Evolutionary conservation across 441 rosid genomes (phyloP).

Genomic region (Eruca vesicaria): DNA sequence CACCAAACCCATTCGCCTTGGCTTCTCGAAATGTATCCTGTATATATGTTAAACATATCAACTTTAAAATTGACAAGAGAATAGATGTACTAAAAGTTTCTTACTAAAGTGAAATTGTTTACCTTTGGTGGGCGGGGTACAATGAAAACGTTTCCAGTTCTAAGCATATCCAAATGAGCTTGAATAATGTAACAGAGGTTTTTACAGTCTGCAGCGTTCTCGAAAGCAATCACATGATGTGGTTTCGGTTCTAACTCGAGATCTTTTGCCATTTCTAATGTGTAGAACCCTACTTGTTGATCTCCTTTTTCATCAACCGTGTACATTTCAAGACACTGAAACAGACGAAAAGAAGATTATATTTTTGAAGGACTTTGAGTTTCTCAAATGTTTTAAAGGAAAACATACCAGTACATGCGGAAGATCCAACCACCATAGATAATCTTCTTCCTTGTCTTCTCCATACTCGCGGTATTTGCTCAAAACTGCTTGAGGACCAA

Average conservation of each 20-base stretch:
- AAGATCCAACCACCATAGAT: conserved; percentile 96
- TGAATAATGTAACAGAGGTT: conserved; percentile 76
- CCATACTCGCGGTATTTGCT: conserved; percentile 86
- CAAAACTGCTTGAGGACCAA: conserved; percentile 93
- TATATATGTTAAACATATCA: conserved; percentile 1
- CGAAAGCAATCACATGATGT: conserved; percentile 78
- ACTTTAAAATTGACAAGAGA: not conserved
- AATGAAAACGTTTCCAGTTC: conserved; percentile 74
- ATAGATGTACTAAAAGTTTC: not conserved
- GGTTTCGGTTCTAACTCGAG: conserved; percentile 93
- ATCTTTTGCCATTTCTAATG: conserved; percentile 89
- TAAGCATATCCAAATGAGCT: conserved; percentile 83
- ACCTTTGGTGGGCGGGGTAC: conserved; percentile 92
- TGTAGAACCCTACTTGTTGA: conserved; percentile 77
- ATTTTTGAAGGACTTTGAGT: not conserved
- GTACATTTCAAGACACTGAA: conserved; percentile 85
- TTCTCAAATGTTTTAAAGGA: conserved; percentile 17
- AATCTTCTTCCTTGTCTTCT: conserved; percentile 77
- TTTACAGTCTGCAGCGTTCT: conserved; percentile 70
- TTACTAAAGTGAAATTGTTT: conserved; percentile 11
- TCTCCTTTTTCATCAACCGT: conserved; percentile 51
- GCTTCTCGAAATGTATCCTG: conserved; percentile 91
- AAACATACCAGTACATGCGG: conserved; percentile 77
- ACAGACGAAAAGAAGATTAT: not conserved
- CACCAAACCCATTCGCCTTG: conserved; percentile 76